A percentile compares a stretch with the other conserved stretches of the same genome.
These are phyloP conservation scores for Neurospora sp. DNA, from an alignment of 495 filamentous ascomycete genomes.

Conservation along the genomic window DNA sequence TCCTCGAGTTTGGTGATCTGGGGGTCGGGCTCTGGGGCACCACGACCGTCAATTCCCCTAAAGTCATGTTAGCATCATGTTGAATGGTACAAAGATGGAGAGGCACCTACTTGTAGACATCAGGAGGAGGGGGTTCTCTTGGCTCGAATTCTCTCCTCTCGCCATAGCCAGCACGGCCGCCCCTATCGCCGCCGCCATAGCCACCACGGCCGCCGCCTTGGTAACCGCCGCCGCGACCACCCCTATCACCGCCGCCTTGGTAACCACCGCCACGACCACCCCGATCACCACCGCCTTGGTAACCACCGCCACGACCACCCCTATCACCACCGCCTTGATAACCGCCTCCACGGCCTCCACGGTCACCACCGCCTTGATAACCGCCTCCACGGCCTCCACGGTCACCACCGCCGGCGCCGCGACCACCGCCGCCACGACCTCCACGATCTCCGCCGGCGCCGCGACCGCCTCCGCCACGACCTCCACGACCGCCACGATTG, in stretches of 20 bases:
- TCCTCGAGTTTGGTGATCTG: constrained; percentile 27
- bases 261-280: not conserved
- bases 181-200: constrained; percentile 6
- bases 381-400: not conserved
- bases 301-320: constrained; percentile 10
- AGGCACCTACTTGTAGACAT: constrained; percentile 23
- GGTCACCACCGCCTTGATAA: not conserved
- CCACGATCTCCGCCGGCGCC: constrained; percentile 2
- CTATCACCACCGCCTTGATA: not conserved
- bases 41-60: constrained; percentile 1
- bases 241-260: constrained; percentile 15
- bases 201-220: constrained; percentile 12
- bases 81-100: not conserved
- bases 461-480: constrained; percentile 5
- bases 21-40: constrained; percentile 17
- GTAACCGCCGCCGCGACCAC: constrained; percentile 19
- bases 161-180: constrained; percentile 11
- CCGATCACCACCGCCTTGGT: constrained; percentile 7
- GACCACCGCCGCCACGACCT: not conserved
- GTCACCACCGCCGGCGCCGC: constrained; percentile 3
- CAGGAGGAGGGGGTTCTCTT: constrained; percentile 13
- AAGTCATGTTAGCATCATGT: constrained; percentile 2
- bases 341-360: not conserved
- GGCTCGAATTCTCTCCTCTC: constrained; percentile 11
- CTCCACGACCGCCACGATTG: constrained; percentile 3